Evolutionary conservation across 2,329 filamentous ascomycete genomes (phyloP), one percentile per base, ranked within the genome.

Genomic region (Herpomyces periplanetae): DNA sequence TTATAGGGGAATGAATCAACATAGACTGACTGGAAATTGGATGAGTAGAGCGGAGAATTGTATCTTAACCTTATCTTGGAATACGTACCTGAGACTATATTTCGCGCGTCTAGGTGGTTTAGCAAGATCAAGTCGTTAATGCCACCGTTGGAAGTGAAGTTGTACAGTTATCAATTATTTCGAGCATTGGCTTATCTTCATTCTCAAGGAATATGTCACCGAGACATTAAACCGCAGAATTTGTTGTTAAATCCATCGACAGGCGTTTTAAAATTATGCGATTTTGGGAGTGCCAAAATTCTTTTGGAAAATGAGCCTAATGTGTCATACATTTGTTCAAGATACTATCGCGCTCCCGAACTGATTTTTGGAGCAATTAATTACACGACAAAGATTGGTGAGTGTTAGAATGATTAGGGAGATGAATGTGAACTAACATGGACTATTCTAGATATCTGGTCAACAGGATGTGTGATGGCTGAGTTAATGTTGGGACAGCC

Each of bases 111-210:
- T 27, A 62, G 80, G 33, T 91, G 88, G 46, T 96, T 96, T 53
- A 91, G 84, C 52, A 96, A 96, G 49, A 63, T 91, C 62, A 96
- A 91, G 58, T 85, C 73, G 4, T 88, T 75, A 20, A 96, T 96
- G 80, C 80, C 80, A 8, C 87, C 75, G 31, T 56, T 96, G 31
- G 80, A 96, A 42, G 71, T 91, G 37, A 96, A 96, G 50, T 62
- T 96, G 26, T 96, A 91, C 50, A 96, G 75, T 38, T 96, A 96
- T 45, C 80, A 96, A 48, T 63, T 96, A 21, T 96, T 96, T 56
- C 63, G 80, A 31, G 85, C 80, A 13, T 52, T 96, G 30, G 80
- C 80, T 34, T 96, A 96, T 44, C 96, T 96, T 31, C 80, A 96
- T 44, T 91, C 80, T 5, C 75, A 88, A 45, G 80, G 80, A 33